These are phyloP conservation scores for Yamadazyma sp. DNA, from an alignment of 805 yeast species.

Conservation along the genomic window DNA sequence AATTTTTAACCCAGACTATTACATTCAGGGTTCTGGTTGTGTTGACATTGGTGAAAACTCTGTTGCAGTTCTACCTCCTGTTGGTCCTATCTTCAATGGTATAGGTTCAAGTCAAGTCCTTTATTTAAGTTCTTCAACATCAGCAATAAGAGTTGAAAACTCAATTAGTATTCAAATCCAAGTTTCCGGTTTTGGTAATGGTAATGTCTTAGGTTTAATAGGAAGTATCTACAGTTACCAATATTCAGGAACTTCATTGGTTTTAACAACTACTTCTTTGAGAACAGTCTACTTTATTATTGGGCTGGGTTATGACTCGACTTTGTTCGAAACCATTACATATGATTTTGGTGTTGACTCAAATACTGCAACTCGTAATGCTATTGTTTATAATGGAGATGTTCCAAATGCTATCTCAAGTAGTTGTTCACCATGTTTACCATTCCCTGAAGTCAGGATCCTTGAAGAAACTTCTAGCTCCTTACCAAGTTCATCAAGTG, in stretches of 20 bases:
- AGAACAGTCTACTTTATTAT: constrained; percentile 15
- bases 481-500: background rate
- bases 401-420: constrained; percentile 12
- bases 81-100: too few relatives aligned
- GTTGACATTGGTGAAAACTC: constrained; percentile 14
- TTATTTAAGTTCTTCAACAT: constrained; percentile 16
- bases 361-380: too few relatives aligned
- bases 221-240: constrained; percentile 3
- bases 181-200: constrained; percentile 24
- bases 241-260: too few relatives aligned
- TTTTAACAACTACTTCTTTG: too few relatives aligned
- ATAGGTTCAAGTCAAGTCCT: constrained; percentile 16
- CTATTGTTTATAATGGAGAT: constrained; percentile 12
- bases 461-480: constrained; percentile 1
- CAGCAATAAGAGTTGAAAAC: constrained; percentile 14
- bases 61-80: too few relatives aligned
- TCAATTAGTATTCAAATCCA: constrained; percentile 16
- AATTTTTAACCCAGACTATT: constrained; percentile 12
- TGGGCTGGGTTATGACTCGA: constrained; percentile 17
- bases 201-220: constrained; percentile 14
- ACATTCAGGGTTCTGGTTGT: constrained; percentile 18
- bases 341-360: constrained; percentile 6
- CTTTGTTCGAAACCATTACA: constrained; percentile 5
- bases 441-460: constrained; percentile 12
- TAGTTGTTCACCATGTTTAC: constrained; percentile 12